Conservation (phyloP, 371 early-diverging fungal genomes). For the Cladochytrium tenue region DNA sequence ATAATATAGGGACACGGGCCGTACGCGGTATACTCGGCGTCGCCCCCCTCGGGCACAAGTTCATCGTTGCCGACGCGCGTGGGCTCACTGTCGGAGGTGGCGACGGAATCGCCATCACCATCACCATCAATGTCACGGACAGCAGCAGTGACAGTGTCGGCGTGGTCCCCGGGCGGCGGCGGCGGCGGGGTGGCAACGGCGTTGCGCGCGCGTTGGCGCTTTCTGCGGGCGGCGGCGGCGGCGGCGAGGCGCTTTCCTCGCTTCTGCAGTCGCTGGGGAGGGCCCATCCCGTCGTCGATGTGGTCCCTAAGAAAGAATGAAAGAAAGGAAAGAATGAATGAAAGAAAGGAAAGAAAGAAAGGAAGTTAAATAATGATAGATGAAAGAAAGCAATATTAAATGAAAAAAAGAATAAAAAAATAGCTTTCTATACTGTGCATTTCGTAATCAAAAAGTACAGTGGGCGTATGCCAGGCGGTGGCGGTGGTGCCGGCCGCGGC, state of each 20-base stretch:
- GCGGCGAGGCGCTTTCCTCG: neutral
- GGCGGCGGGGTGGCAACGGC: neutral
- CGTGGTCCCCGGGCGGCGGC: neutral
- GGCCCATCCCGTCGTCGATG: neutral
- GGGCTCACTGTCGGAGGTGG: neutral
- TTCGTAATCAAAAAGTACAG: too few relatives aligned
- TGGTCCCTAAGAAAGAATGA: neutral
- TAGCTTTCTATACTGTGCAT: too few relatives aligned
- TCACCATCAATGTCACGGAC: neutral
- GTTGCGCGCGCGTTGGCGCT: neutral
- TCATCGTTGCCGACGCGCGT: neutral
- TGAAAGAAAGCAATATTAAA: conserved; percentile 1
- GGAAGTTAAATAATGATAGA: neutral
- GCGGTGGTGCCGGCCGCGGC: too few relatives aligned
- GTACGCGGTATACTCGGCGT: conserved; percentile 5
- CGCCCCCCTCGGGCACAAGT: neutral
- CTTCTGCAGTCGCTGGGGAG: neutral
- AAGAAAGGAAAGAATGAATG: neutral
- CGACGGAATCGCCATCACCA: neutral
- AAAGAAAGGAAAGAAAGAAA: neutral
- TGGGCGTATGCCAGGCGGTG: too few relatives aligned
- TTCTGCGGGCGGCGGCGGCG: neutral
- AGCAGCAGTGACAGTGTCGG: too few relatives aligned
- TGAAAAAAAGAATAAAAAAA: too few relatives aligned
- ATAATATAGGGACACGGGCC: neutral